These are phyloP conservation scores for Pseudocercospora fuligena DNA, from an alignment of 2,329 filamentous ascomycete species.

Conservation along the genomic window DNA sequence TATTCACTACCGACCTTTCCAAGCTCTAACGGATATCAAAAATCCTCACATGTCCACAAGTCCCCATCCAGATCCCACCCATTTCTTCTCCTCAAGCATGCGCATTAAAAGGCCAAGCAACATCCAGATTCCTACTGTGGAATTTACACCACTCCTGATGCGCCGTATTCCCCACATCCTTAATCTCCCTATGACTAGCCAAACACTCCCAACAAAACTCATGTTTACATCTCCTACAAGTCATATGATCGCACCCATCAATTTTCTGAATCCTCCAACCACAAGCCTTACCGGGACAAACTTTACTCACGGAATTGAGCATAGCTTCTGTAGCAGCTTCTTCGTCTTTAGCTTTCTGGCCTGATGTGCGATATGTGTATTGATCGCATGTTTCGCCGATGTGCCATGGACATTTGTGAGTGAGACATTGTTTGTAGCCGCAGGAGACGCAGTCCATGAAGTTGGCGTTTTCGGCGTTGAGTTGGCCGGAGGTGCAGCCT, in stretches of 20 bases:
- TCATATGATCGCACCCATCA: constrained; percentile 48
- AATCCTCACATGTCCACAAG: no score
- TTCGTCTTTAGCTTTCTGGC: constrained; percentile 33
- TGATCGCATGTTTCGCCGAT: constrained; percentile 45
- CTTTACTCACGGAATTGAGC: constrained; percentile 42
- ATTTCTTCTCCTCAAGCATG: constrained; percentile 53
- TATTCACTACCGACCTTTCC: no score
- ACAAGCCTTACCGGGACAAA: constrained; percentile 44
- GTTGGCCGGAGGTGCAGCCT: constrained; percentile 58
- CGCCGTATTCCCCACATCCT: constrained; percentile 36
- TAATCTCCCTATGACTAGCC: constrained; percentile 35
- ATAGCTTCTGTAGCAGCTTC: constrained; percentile 35
- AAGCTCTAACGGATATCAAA: no score
- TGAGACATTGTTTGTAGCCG: constrained; percentile 43
- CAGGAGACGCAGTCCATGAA: constrained; percentile 48
- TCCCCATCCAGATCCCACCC: no score
- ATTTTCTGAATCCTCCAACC: constrained; percentile 47
- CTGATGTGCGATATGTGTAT: constrained; percentile 43
- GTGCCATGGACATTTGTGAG: constrained; percentile 46
- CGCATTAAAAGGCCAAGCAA: constrained; percentile 40
- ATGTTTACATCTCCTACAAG: constrained; percentile 44
- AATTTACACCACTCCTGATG: constrained; percentile 38
- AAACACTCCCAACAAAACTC: constrained; percentile 50
- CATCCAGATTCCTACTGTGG: constrained; percentile 35
- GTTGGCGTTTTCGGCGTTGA: constrained; percentile 50